Percentiles rank a stretch among this genome's conserved stretches.
Conservation (phyloP, 2,329 filamentous ascomycete species). For the Aspergillus jensenii region DNA sequence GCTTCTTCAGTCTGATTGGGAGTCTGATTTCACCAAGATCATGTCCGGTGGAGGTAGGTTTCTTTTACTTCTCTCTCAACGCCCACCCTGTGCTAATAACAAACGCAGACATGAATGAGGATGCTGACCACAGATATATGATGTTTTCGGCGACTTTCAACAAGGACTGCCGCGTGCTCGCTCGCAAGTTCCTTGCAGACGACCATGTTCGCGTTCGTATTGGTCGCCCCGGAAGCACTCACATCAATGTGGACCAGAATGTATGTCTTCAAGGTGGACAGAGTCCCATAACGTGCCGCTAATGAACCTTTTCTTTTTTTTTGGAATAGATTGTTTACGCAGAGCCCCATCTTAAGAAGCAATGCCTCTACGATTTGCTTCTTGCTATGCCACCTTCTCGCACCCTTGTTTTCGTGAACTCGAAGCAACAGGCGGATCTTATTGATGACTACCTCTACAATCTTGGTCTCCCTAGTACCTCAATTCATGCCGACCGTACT, state of each 20-base stretch:
- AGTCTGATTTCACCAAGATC: constrained; percentile 70
- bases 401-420: constrained; percentile 89
- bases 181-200: constrained; percentile 70
- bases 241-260: constrained; percentile 77
- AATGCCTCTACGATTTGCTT: constrained; percentile 71
- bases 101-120: constrained; percentile 67
- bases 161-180: constrained; percentile 72
- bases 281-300: background rate
- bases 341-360: constrained; percentile 65
- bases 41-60: constrained; percentile 75
- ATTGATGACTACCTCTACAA: constrained; percentile 89
- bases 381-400: constrained; percentile 68
- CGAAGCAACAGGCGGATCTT: constrained; percentile 73
- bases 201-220: constrained; percentile 80
- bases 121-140: constrained; percentile 66
- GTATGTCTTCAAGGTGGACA: constrained; percentile 29
- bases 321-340: constrained; percentile 61
- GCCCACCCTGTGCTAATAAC: constrained; percentile 8
- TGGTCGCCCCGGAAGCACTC: constrained; percentile 80
- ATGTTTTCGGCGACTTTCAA: constrained; percentile 97
- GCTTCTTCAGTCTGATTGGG: constrained; percentile 79
- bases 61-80: background rate
- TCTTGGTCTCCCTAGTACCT: constrained; percentile 74
- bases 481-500: constrained; percentile 83
- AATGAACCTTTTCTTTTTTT: background rate